These are phyloP conservation scores for Ceratocystis destructans DNA, from an alignment of 2,329 filamentous ascomycete species.

Conservation along the genomic window DNA sequence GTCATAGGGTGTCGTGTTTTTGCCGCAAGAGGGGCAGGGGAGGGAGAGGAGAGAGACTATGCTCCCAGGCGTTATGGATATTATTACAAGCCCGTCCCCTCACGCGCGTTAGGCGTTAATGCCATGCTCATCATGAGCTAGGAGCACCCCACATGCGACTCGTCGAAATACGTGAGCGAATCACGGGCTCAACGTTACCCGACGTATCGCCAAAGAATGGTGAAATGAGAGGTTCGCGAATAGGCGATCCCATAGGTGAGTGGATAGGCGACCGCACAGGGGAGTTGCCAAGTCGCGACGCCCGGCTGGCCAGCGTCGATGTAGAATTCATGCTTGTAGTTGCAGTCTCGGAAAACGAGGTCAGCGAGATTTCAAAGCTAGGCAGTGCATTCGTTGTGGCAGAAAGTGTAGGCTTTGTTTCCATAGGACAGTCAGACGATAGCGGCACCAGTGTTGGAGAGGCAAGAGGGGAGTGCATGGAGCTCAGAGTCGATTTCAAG, in stretches of 20 bases:
- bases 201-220: conserved; percentile 10
- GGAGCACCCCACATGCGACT: conserved; percentile 15
- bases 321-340: background rate
- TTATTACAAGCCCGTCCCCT: background rate
- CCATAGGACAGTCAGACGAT: background rate
- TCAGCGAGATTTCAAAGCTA: background rate
- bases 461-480: conserved; percentile 7
- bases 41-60: background rate
- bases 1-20: background rate
- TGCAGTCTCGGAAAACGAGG: background rate
- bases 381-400: background rate
- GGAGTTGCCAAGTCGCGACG: conserved; percentile 5
- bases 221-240: conserved; percentile 4
- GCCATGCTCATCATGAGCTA: background rate
- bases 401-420: background rate
- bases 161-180: conserved; percentile 14
- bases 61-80: background rate
- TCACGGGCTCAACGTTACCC: background rate
- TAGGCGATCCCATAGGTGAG: conserved; percentile 17
- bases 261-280: conserved; percentile 18
- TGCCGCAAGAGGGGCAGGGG: background rate
- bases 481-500: conserved; percentile 7
- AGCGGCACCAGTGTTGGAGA: conserved; percentile 12
- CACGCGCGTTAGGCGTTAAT: background rate
- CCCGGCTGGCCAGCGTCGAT: background rate